These are phyloP conservation scores for Dactylellina sp. DNA, from an alignment of 2,329 filamentous ascomycete species.

Conservation along the genomic window DNA sequence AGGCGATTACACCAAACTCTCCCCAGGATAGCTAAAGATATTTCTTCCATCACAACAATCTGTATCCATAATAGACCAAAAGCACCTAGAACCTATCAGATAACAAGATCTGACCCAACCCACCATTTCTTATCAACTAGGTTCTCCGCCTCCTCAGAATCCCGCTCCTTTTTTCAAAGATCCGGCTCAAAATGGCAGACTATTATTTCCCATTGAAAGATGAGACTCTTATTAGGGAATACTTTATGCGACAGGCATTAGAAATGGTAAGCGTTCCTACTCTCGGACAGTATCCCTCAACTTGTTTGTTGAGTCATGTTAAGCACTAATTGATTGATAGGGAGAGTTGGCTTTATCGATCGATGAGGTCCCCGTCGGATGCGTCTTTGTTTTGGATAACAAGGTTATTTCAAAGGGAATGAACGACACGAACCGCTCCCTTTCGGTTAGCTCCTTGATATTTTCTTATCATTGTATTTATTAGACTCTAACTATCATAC, in stretches of 20 bases:
- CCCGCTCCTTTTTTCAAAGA: constrained; percentile 7
- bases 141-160: constrained; percentile 34
- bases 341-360: constrained; percentile 84
- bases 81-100: background rate
- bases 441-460: constrained; percentile 63
- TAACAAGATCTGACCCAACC: background rate
- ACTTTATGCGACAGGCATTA: constrained; percentile 86
- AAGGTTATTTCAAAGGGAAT: constrained; percentile 87
- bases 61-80: background rate
- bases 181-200: constrained; percentile 38
- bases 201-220: constrained; percentile 50
- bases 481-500: background rate
- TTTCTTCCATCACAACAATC: too few species aligned
- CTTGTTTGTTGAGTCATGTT: background rate
- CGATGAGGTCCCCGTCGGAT: constrained; percentile 96
- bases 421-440: constrained; percentile 94
- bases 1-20: too few species aligned
- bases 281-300: constrained; percentile 5
- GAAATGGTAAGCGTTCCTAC: constrained; percentile 74
- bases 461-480: background rate
- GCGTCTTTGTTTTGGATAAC: constrained; percentile 85
- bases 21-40: too few species aligned
- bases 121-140: background rate
- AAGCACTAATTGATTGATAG: constrained; percentile 65
- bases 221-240: constrained; percentile 67